Evolutionary conservation across 1,139 yeast species (phyloP).

Genomic region (Hansenula lynferdii): DNA sequence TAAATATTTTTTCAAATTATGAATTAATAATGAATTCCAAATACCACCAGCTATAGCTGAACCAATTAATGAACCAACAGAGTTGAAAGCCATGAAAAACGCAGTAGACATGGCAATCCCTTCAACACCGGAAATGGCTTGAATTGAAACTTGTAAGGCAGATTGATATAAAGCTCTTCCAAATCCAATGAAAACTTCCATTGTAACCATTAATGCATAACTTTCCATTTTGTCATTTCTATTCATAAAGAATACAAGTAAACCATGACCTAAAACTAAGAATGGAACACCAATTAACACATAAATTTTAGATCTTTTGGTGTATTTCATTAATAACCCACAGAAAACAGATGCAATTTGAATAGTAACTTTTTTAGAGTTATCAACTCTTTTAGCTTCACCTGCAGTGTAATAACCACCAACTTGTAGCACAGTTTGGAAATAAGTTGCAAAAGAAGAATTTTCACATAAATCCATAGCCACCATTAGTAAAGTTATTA

Average conservation of each 20-base stretch:
- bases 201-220: constrained; percentile 20
- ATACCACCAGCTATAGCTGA: constrained; percentile 37
- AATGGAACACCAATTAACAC: constrained; percentile 27
- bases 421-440: constrained; percentile 25
- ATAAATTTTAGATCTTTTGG: constrained; percentile 29
- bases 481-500: constrained; percentile 16
- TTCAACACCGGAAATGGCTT: constrained; percentile 36
- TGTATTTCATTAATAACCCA: constrained; percentile 27
- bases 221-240: constrained; percentile 17
- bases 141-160: constrained; percentile 28
- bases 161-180: constrained; percentile 29
- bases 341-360: constrained; percentile 23
- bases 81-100: constrained; percentile 35
- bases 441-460: constrained; percentile 24
- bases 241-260: constrained; percentile 23
- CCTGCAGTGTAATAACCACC: constrained; percentile 25
- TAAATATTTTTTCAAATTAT: constrained; percentile 13
- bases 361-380: constrained; percentile 23
- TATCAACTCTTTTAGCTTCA: constrained; percentile 25
- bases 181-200: constrained; percentile 25
- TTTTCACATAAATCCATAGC: constrained; percentile 24
- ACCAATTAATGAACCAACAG: constrained; percentile 43
- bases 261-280: constrained; percentile 27
- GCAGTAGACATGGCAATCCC: constrained; percentile 44
- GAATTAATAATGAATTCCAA: constrained; percentile 17